Conservation (phyloP, 768 basidiomycete genomes). For the Myochromella boudieri region DNA sequence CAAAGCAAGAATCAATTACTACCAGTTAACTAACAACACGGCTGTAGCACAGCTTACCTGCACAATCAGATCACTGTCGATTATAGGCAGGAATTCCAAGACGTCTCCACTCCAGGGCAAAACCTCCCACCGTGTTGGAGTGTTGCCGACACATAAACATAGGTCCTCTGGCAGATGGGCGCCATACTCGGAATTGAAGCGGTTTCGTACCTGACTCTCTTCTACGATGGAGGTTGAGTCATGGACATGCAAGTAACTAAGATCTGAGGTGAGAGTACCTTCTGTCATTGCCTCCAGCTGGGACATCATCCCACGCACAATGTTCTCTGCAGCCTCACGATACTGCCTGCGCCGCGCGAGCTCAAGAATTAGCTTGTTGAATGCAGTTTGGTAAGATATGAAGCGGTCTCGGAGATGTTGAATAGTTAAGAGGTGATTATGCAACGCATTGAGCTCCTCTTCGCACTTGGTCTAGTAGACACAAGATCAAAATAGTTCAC, state of each 20-base stretch:
- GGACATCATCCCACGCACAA: slow-evolving; percentile 65
- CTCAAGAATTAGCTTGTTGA: slow-evolving; percentile 72
- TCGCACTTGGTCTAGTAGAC: slow-evolving; percentile 46
- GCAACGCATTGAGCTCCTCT: slow-evolving; percentile 53
- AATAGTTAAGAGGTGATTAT: slow-evolving; percentile 61
- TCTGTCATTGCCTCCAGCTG: slow-evolving; percentile 65
- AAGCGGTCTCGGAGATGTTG: slow-evolving; percentile 66
- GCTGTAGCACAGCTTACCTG: slow-evolving; percentile 39
- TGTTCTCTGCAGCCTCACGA: slow-evolving; percentile 61
- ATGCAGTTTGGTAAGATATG: slow-evolving; percentile 69
- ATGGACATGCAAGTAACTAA: slow-evolving; percentile 1
- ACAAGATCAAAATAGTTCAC: background rate
- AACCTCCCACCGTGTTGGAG: slow-evolving; percentile 74
- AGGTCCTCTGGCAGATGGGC: slow-evolving; percentile 76
- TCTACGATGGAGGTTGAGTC: no score
- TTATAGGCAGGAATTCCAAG: slow-evolving; percentile 59
- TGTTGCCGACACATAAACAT: slow-evolving; percentile 73
- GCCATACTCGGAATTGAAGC: slow-evolving; percentile 75
- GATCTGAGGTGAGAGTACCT: slow-evolving; percentile 38
- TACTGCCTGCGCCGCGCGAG: slow-evolving; percentile 69
- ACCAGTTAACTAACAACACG: background rate
- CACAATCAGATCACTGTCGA: slow-evolving; percentile 56
- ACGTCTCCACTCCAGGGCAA: slow-evolving; percentile 54
- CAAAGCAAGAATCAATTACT: background rate
- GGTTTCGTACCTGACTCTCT: slow-evolving; percentile 61